Conservation (phyloP, 1,139 yeast species). For the Suhomyces chickasaworum region DNA sequence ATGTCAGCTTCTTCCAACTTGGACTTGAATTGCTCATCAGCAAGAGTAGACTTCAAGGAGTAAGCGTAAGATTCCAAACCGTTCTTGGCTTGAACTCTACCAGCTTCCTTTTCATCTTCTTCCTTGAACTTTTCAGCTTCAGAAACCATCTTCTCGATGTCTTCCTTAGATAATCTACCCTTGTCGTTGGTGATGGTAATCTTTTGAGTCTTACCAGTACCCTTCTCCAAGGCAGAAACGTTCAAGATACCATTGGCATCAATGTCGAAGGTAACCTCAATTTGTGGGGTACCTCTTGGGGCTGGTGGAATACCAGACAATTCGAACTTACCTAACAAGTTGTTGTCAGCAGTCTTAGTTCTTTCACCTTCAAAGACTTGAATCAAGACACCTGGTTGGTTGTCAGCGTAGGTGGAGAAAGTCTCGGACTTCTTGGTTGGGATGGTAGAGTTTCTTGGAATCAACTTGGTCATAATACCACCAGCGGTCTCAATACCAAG, state of each 20-base stretch:
- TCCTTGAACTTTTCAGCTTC: constrained; percentile 55
- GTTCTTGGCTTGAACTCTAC: constrained; percentile 65
- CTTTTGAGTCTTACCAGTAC: constrained; percentile 73
- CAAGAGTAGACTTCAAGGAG: constrained; percentile 81
- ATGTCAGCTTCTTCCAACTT: constrained; percentile 82
- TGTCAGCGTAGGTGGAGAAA: constrained; percentile 95
- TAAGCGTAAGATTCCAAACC: constrained; percentile 90
- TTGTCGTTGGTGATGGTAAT: constrained; percentile 53
- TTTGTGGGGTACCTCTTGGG: constrained; percentile 97
- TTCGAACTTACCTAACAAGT: constrained; percentile 93
- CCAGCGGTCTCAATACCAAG: constrained; percentile 97
- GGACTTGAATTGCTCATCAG: constrained; percentile 79
- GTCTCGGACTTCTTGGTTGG: constrained; percentile 97
- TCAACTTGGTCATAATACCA: constrained; percentile 96
- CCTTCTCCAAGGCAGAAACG: constrained; percentile 93
- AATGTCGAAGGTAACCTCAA: constrained; percentile 91
- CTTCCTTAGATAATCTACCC: constrained; percentile 56
- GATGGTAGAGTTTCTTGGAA: constrained; percentile 94
- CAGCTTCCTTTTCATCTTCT: constrained; percentile 51
- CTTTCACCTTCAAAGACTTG: constrained; percentile 98
- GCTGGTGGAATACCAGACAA: constrained; percentile 96
- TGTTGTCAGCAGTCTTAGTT: constrained; percentile 93
- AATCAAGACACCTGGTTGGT: constrained; percentile 95
- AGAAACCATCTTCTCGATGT: constrained; percentile 52
- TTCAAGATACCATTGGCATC: constrained; percentile 96